A percentile compares a stretch with the other conserved stretches of the same genome.
Conservation (phyloP, 2,329 filamentous ascomycete species). For the Fonsecaea erecta region DNA sequence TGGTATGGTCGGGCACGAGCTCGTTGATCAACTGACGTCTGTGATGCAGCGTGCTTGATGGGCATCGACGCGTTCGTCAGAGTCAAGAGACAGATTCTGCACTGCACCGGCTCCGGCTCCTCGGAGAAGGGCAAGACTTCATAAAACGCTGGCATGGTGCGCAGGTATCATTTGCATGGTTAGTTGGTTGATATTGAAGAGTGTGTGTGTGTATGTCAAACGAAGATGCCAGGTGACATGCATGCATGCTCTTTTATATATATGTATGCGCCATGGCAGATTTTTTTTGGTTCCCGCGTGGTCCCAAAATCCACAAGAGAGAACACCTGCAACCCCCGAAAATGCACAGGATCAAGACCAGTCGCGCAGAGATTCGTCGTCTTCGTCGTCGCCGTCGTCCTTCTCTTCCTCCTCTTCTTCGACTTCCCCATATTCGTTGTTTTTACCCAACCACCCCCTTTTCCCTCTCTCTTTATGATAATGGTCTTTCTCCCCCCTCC, state of each 20-base stretch:
- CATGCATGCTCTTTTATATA: neutral
- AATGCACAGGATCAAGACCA: no score
- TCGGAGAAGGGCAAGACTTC: neutral
- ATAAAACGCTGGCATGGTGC: no score
- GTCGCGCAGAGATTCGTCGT: no score
- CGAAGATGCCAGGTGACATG: neutral
- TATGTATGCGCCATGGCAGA: no score
- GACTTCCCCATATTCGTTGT: no score
- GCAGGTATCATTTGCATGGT: neutral
- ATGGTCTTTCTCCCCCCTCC: neutral
- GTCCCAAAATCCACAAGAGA: no score
- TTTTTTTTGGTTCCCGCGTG: no score
- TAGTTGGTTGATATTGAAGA: no score
- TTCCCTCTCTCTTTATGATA: neutral
- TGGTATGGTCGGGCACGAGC: neutral
- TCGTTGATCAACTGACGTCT: neutral
- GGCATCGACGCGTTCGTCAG: conserved; percentile 47
- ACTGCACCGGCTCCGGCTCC: neutral
- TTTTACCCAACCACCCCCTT: no score
- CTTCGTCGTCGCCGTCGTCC: no score
- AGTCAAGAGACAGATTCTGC: conserved; percentile 36
- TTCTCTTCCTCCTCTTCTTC: neutral
- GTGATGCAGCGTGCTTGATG: conserved; percentile 44
- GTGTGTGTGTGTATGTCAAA: no score
- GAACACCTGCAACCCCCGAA: neutral